Percentiles rank a stretch among this genome's conserved stretches.
phyloP scores from a whole-genome alignment of 352 stramenopile genomes.

The Phytophthora nicotianae region DNA sequence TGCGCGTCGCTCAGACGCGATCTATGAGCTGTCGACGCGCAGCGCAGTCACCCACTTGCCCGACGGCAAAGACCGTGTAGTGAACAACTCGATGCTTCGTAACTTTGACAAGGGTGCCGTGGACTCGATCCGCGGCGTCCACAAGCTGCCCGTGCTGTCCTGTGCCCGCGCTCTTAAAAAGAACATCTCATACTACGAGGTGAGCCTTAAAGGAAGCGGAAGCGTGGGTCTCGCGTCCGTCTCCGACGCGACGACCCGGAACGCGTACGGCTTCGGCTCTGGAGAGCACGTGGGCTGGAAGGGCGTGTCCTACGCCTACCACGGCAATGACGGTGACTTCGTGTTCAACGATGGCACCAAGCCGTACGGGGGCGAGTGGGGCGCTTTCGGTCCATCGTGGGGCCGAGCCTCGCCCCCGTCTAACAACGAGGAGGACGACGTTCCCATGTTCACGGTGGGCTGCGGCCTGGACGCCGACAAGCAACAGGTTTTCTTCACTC shows the following conservation, averaged over 20 bases:
- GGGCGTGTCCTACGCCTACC: slow-evolving; percentile 82
- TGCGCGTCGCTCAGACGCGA: slow-evolving; percentile 24
- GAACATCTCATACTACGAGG: slow-evolving; percentile 80
- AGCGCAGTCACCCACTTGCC: slow-evolving; percentile 45
- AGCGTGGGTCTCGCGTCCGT: slow-evolving; percentile 81
- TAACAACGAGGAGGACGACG: slow-evolving; percentile 31
- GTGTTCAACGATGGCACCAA: slow-evolving; percentile 79
- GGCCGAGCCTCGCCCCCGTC: slow-evolving; percentile 35
- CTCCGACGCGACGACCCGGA: slow-evolving; percentile 53
- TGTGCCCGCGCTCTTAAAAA: slow-evolving; percentile 61
- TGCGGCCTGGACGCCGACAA: slow-evolving; percentile 71
- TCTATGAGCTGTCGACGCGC: slow-evolving; percentile 67
- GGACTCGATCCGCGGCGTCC: slow-evolving; percentile 71
- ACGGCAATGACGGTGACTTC: slow-evolving; percentile 53
- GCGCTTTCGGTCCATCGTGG: slow-evolving; percentile 74
- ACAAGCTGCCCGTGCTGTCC: slow-evolving; percentile 54
- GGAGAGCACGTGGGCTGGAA: slow-evolving; percentile 86
- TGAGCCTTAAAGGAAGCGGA: slow-evolving; percentile 69
- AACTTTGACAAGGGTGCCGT: slow-evolving; percentile 70
- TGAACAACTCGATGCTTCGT: slow-evolving; percentile 88
- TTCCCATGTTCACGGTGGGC: slow-evolving; percentile 58
- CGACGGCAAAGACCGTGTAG: slow-evolving; percentile 52
- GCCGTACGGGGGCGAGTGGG: slow-evolving; percentile 74
- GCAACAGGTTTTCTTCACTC: slow-evolving; percentile 77
- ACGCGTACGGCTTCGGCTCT: slow-evolving; percentile 82